A percentile compares a stretch with the other conserved stretches of the same genome.
phyloP scores from a whole-genome alignment of 371 early-diverging fungal species.

The Mucor racemosus region DNA sequence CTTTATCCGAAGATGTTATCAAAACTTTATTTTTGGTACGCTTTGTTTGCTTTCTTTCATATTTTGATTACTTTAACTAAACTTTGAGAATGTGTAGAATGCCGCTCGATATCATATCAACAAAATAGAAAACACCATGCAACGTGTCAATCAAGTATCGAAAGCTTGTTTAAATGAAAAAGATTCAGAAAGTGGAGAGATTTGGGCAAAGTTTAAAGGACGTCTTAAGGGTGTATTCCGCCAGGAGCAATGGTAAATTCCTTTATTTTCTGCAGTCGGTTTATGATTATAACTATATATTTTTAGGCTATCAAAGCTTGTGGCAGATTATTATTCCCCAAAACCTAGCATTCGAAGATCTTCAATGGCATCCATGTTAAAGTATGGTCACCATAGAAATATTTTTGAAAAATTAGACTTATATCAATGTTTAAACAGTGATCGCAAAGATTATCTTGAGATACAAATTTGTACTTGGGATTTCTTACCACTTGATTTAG shows the following conservation, averaged over 20 bases:
- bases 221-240: constrained; percentile 42
- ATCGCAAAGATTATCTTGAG: constrained; percentile 48
- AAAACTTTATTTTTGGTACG: constrained; percentile 63
- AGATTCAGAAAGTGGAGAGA: constrained; percentile 20
- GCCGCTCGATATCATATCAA: constrained; percentile 30
- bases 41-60: not conserved
- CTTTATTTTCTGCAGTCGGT: not conserved
- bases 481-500: constrained; percentile 65
- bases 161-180: not conserved
- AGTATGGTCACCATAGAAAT: constrained; percentile 9
- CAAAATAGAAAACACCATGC: not conserved
- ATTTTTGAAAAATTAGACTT: not conserved
- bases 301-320: constrained; percentile 32
- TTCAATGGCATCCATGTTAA: constrained; percentile 30
- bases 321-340: constrained; percentile 49
- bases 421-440: constrained; percentile 20
- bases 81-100: constrained; percentile 19
- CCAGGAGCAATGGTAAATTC: constrained; percentile 33
- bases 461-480: constrained; percentile 63
- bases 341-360: constrained; percentile 25
- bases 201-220: constrained; percentile 41
- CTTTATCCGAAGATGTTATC: constrained; percentile 49
- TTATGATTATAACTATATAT: not conserved
- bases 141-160: not conserved
- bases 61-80: not conserved